phyloP scores from a whole-genome alignment of 176 grass and related monocot species.

The Ampelocalamus luodianensis region DNA sequence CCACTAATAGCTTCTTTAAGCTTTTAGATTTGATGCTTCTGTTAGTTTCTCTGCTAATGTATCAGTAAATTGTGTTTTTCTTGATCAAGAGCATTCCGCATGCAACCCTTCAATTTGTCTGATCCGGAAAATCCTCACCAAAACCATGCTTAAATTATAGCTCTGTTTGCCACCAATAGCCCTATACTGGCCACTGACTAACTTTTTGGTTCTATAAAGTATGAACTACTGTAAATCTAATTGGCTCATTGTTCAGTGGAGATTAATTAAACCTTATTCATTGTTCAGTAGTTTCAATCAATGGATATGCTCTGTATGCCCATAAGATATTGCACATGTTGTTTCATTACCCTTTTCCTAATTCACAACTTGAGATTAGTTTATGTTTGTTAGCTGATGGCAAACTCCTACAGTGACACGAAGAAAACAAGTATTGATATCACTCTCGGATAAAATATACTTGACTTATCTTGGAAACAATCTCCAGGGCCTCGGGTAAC shows the following conservation, averaged over 20 bases:
- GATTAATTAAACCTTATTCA: neutral
- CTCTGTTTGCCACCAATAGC: neutral
- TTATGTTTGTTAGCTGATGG: neutral
- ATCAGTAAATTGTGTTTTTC: neutral
- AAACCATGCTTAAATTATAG: neutral
- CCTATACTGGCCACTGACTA: neutral
- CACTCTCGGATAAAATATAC: conserved; percentile 53
- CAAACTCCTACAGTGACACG: conserved; percentile 28
- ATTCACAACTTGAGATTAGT: neutral
- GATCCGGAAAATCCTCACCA: neutral
- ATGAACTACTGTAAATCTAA: neutral
- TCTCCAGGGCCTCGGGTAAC: conserved; percentile 58
- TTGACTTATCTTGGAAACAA: conserved; percentile 55
- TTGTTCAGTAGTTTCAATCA: neutral
- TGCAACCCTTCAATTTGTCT: neutral
- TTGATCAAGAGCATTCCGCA: neutral
- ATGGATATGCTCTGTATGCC: neutral
- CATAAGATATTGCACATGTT: neutral
- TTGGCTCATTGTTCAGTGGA: neutral
- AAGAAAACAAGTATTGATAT: conserved; percentile 58
- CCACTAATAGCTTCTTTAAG: neutral
- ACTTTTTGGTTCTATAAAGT: too few species aligned
- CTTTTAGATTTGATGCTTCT: conserved; percentile 4
- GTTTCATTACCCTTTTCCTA: neutral
- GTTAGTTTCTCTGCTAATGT: neutral